phyloP scores from a whole-genome alignment of 768 basidiomycete genomes.

The Pleurotus djamor region DNA sequence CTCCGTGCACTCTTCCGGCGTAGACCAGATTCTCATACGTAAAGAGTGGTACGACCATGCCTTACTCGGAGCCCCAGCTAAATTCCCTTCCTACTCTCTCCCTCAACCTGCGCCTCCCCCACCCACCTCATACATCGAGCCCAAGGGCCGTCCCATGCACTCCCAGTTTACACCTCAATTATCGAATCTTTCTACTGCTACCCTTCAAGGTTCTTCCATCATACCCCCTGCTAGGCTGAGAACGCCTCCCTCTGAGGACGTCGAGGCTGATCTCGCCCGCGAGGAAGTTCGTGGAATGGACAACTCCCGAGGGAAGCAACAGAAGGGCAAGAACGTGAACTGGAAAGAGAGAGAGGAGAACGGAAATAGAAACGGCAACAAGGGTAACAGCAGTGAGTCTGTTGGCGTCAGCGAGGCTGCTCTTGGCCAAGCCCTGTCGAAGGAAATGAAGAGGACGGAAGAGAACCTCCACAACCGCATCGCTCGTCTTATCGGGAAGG shows the following conservation, averaged over 20 bases:
- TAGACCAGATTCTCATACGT: constrained; percentile 84
- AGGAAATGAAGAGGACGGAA: constrained; percentile 83
- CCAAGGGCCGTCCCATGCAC: constrained; percentile 21
- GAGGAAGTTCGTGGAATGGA: constrained; percentile 49
- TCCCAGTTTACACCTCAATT: constrained; percentile 20
- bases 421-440: constrained; percentile 57
- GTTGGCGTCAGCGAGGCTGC: constrained; percentile 46
- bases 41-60: constrained; percentile 86
- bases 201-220: constrained; percentile 11
- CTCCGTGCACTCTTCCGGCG: constrained; percentile 87
- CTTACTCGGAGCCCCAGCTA: constrained; percentile 49
- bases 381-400: constrained; percentile 26
- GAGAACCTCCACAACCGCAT: constrained; percentile 76
- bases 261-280: constrained; percentile 59
- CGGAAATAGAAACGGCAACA: constrained; percentile 37
- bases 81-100: constrained; percentile 53
- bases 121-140: constrained; percentile 10
- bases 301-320: constrained; percentile 39
- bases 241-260: constrained; percentile 75
- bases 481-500: constrained; percentile 77
- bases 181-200: constrained; percentile 22
- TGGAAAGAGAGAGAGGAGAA: constrained; percentile 38
- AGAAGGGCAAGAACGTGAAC: constrained; percentile 58
- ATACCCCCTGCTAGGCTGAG: constrained; percentile 44
- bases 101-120: constrained; percentile 24